These are phyloP conservation scores for Aphanomyces invadans DNA, from an alignment of 352 stramenopile genomes.

Conservation along the genomic window DNA sequence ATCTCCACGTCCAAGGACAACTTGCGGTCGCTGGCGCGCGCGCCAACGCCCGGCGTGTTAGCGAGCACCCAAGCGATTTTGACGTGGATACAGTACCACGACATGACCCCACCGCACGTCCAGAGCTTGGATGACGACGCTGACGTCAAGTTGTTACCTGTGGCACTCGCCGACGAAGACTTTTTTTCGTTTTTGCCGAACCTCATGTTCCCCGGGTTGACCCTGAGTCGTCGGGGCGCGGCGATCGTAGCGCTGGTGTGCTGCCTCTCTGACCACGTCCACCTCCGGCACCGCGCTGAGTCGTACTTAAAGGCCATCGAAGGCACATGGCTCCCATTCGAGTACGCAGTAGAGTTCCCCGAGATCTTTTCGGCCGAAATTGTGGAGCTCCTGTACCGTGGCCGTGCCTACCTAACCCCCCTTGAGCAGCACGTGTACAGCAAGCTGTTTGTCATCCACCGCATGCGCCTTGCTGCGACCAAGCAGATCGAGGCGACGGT, in stretches of 20 bases:
- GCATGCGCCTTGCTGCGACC: conserved; percentile 7
- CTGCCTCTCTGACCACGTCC: conserved; percentile 3
- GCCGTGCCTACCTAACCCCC: conserved; percentile 10
- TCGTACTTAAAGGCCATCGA: neutral
- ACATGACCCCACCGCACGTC: neutral
- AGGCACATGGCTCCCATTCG: conserved; percentile 11
- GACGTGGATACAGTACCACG: neutral
- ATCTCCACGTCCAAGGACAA: neutral
- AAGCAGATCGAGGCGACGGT: conserved; percentile 4
- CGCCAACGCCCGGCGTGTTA: conserved; percentile 1
- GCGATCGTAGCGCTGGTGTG: conserved; percentile 11
- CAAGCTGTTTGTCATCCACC: conserved; percentile 4
- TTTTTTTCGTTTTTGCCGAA: conserved; percentile 21
- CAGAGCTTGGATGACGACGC: neutral
- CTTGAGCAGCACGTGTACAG: neutral
- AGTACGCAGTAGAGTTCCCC: conserved; percentile 7
- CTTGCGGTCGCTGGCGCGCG: conserved; percentile 8
- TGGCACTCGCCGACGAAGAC: neutral
- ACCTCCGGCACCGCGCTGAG: neutral
- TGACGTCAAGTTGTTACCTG: neutral
- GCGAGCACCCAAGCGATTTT: neutral
- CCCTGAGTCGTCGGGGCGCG: neutral
- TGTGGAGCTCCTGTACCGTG: conserved; percentile 12
- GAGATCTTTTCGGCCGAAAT: conserved; percentile 19
- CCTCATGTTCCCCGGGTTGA: conserved; percentile 1